Percentiles rank a stretch among this genome's conserved stretches.
Evolutionary conservation across 2,329 filamentous ascomycete species (phyloP).

Genomic region (Pyricularia pennisetigena): DNA sequence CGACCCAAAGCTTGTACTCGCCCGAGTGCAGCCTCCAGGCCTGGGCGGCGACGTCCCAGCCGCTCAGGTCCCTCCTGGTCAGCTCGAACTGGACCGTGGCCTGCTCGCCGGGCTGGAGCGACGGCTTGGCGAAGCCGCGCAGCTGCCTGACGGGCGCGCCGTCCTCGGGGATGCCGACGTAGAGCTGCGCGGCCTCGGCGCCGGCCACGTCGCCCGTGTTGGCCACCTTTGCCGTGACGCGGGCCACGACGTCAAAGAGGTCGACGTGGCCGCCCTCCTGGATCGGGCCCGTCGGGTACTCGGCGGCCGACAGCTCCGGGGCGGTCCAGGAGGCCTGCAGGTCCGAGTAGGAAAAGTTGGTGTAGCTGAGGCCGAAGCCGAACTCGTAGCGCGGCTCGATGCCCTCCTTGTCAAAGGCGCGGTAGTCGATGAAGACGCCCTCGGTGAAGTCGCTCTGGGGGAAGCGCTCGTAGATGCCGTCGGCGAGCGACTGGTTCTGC

Average conservation of each 20-base stretch:
- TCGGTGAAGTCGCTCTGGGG: constrained; percentile 64
- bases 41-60: constrained; percentile 49
- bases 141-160: constrained; percentile 40
- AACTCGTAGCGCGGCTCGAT: constrained; percentile 66
- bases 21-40: constrained; percentile 42
- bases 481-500: constrained; percentile 8
- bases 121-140: constrained; percentile 50
- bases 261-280: constrained; percentile 10
- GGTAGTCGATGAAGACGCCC: constrained; percentile 69
- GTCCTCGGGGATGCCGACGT: constrained; percentile 12
- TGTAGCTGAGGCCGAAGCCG: constrained; percentile 68
- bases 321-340: constrained; percentile 48
- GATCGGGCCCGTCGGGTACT: constrained; percentile 22
- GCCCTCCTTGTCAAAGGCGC: constrained; percentile 54
- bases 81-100: constrained; percentile 35
- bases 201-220: constrained; percentile 26
- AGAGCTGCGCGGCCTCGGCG: constrained; percentile 15
- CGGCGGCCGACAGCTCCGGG: constrained; percentile 43
- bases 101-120: constrained; percentile 30
- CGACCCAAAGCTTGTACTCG: constrained; percentile 29
- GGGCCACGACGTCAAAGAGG: constrained; percentile 23
- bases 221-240: constrained; percentile 23
- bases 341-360: constrained; percentile 59
- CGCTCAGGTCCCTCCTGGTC: constrained; percentile 50
- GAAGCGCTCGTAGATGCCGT: constrained; percentile 8